phyloP scores from a whole-genome alignment of 345 rosid genomes.

The Melaleuca quinquenervia region DNA sequence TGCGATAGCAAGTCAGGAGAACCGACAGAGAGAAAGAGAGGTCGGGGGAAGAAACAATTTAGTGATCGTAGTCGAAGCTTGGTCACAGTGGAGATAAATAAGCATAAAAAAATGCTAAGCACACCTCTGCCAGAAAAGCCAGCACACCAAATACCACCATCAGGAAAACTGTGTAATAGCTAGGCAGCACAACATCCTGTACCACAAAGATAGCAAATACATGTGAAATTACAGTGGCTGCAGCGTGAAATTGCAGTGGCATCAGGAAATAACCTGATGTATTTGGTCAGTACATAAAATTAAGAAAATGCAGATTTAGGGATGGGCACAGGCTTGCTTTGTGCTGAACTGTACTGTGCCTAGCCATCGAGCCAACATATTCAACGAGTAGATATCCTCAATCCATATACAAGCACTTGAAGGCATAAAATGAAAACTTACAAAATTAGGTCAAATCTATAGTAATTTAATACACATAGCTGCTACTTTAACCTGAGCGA shows the following conservation, averaged over 20 bases:
- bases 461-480: background rate
- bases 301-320: background rate
- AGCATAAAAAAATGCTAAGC: background rate
- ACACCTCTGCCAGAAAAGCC: slow-evolving; percentile 79
- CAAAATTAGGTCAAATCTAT: background rate
- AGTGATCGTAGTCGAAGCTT: background rate
- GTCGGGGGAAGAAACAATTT: background rate
- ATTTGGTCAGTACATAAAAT: background rate
- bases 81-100: background rate
- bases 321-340: background rate
- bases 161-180: slow-evolving; percentile 31
- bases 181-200: slow-evolving; percentile 73
- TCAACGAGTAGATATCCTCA: background rate
- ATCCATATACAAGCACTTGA: background rate
- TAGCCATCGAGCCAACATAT: background rate
- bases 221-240: background rate
- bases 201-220: background rate
- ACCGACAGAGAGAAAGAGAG: background rate
- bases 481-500: background rate
- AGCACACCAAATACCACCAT: slow-evolving; percentile 53
- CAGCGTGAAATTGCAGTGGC: background rate
- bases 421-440: background rate
- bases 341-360: background rate
- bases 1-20: background rate
- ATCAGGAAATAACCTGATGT: background rate